phyloP scores from a whole-genome alignment of 148 eudicot genomes.

The Beta vulgaris region DNA sequence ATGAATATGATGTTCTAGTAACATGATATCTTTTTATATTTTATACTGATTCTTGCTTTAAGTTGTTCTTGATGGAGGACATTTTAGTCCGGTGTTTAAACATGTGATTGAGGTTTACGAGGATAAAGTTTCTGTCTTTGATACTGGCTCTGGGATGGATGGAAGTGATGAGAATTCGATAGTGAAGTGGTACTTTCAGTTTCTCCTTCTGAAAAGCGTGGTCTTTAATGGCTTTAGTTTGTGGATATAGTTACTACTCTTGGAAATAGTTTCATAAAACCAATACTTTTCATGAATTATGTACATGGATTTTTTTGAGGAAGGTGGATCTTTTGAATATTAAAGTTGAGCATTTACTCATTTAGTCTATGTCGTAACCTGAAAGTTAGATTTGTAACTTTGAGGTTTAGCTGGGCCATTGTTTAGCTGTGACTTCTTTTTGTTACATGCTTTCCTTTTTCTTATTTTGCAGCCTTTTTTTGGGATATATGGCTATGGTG shows the following conservation, averaged over 20 bases:
- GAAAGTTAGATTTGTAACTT: too few species aligned
- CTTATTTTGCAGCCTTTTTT: conserved; percentile 60
- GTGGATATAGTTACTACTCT: not conserved
- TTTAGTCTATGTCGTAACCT: not conserved
- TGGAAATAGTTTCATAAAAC: not conserved
- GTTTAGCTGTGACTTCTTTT: not conserved
- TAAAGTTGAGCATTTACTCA: not conserved
- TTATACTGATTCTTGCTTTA: not conserved
- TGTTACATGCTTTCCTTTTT: conserved; percentile 5
- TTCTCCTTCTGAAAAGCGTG: not conserved
- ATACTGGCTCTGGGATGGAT: conserved; percentile 81
- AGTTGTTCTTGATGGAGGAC: not conserved
- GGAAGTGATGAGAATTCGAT: conserved; percentile 57
- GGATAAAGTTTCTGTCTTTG: conserved; percentile 48
- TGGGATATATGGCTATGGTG: conserved; percentile 90
- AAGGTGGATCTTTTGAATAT: not conserved
- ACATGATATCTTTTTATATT: not conserved
- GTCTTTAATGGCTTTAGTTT: not conserved
- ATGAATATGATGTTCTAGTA: too few species aligned
- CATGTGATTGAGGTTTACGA: conserved; percentile 32
- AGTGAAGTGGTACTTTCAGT: conserved; percentile 54
- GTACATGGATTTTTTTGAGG: not conserved
- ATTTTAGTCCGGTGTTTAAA: not conserved
- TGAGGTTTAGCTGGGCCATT: not conserved
- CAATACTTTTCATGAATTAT: not conserved